phyloP scores from a whole-genome alignment of 371 early-diverging fungal species.

The Mucor plumbeus region DNA sequence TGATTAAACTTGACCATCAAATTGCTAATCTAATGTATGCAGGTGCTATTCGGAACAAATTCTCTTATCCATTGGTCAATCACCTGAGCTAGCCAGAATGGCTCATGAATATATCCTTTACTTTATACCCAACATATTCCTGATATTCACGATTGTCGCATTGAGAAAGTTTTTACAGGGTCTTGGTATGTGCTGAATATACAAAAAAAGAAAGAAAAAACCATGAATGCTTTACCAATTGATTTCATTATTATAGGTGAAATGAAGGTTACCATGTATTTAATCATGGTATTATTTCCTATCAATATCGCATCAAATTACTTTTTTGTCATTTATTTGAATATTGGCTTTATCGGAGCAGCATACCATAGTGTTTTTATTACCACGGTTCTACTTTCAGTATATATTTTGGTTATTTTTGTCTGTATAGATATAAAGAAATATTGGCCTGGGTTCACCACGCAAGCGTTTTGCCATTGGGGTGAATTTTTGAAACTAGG shows the following conservation, averaged over 20 bases:
- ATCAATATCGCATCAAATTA: slow-evolving; percentile 38
- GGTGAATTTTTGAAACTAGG: slow-evolving; percentile 47
- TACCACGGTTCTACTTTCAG: slow-evolving; percentile 5
- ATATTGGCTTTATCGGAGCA: slow-evolving; percentile 42
- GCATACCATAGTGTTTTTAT: slow-evolving; percentile 27
- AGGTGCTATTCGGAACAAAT: slow-evolving; percentile 21
- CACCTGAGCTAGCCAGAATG: slow-evolving; percentile 34
- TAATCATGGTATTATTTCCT: slow-evolving; percentile 37
- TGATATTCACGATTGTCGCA: slow-evolving; percentile 33
- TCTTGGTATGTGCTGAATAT: slow-evolving; percentile 24
- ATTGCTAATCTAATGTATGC: neutral
- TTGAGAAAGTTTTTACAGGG: slow-evolving; percentile 47
- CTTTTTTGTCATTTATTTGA: slow-evolving; percentile 34
- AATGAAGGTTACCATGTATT: slow-evolving; percentile 47
- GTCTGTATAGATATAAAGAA: slow-evolving; percentile 24
- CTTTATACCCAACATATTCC: slow-evolving; percentile 35
- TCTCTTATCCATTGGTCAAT: slow-evolving; percentile 39
- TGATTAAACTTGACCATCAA: neutral
- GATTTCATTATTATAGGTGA: slow-evolving; percentile 14
- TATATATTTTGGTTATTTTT: slow-evolving; percentile 21
- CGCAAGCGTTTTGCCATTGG: slow-evolving; percentile 39
- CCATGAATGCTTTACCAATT: neutral
- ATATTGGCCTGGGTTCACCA: slow-evolving; percentile 46
- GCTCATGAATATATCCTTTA: slow-evolving; percentile 39
- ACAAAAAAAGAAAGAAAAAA: no score